Conservation (phyloP, 208 protist genomes). For the Crithidia brevicula region DNA sequence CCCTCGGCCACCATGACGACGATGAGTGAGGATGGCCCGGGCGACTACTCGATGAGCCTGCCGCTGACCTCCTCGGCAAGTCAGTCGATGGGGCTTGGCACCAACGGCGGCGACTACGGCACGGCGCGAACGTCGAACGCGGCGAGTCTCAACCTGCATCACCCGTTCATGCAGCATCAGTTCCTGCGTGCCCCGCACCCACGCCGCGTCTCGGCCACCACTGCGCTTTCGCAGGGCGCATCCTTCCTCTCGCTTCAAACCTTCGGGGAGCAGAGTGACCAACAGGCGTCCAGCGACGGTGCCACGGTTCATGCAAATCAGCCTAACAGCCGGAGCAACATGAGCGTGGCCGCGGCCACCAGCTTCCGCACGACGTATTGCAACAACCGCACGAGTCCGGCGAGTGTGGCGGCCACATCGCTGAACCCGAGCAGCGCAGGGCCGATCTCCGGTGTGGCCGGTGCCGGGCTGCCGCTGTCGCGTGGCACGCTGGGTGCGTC, state of each 20-base stretch:
- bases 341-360: background rate
- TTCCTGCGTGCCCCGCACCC: constrained; percentile 22
- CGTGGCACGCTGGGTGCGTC: constrained; percentile 36
- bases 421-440: constrained; percentile 10
- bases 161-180: constrained; percentile 7
- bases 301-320: background rate
- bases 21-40: constrained; percentile 22
- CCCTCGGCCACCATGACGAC: constrained; percentile 24
- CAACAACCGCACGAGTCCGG: constrained; percentile 18
- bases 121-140: background rate
- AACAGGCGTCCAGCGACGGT: background rate
- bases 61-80: constrained; percentile 43
- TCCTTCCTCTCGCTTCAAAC: constrained; percentile 17
- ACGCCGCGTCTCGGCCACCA: constrained; percentile 26
- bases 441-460: constrained; percentile 9
- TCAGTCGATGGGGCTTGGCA: constrained; percentile 11
- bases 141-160: constrained; percentile 5
- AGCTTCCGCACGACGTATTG: constrained; percentile 64
- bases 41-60: constrained; percentile 40
- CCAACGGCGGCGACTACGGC: background rate
- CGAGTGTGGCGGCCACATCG: constrained; percentile 12
- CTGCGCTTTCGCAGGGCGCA: constrained; percentile 14
- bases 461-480: constrained; percentile 46
- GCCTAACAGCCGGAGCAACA: background rate
- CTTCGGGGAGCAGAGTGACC: constrained; percentile 19